Base-by-base conservation (phyloP, 2,329 filamentous ascomycete species). In the Neonectria ditissima region DNA sequence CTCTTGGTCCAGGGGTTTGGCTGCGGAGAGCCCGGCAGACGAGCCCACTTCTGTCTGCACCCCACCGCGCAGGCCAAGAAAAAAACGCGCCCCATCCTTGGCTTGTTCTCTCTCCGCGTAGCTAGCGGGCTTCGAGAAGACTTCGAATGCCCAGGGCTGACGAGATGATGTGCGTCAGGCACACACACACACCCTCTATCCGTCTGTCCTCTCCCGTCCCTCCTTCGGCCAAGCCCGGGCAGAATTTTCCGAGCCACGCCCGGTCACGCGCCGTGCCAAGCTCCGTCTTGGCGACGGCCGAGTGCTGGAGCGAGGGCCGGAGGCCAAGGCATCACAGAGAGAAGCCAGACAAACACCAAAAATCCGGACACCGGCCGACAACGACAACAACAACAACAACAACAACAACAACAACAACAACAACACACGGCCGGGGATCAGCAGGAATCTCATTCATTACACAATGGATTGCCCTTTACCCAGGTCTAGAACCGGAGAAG, bases 101-200 rank as follows among this genome's bases (percentile, higher is more conserved):
- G n/a, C 37, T 37, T 6, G 24, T 26, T 26, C 24, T 26, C 24
- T 26, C 6, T 26, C 24, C 24, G 4, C 24, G 45, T 26, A n/a
- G n/a, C 54, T 62, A 62, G 59, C 41, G 59, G 55, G 39, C 59
- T 62, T 62, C 59, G 28, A 30, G 59, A 62, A 62, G 30, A 20
- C 47, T 62, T 62, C 59, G 32, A 22, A n/a, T 26, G n/a, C 41
- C 59, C 47, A 57, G 59, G 59, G 59, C 59, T 57, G 59, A 62
- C 59, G 54, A 54, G 59, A 62, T 57, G 54, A 45, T 53, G 54
- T 56, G 59, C 59, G 59, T 62, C 52, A 56, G 43, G 2, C 24
- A 11, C 5, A 13, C 20, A 24, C 20, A 24, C 37, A n/a, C 37
- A n/a, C 37, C 7, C 30, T 32, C 43, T 22, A 6, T 26, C 30